Conservation (phyloP, 2,329 filamentous ascomycete species). For the Ceratocystis cacaofunesta region DNA sequence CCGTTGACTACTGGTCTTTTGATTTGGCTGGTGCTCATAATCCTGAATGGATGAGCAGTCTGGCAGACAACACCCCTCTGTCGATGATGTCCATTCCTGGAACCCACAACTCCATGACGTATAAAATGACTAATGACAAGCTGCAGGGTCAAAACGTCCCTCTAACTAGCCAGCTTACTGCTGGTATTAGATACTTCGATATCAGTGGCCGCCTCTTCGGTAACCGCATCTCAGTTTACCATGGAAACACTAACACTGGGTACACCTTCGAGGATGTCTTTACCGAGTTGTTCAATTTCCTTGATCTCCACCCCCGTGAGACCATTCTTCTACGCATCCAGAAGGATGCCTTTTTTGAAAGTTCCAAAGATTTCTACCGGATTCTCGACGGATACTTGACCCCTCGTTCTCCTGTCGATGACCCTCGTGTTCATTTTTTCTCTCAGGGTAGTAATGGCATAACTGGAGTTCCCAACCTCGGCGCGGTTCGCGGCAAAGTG, state of each 20-base stretch:
- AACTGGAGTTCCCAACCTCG: no score
- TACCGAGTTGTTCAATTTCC: conserved; percentile 29
- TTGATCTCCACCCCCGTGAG: conserved; percentile 21
- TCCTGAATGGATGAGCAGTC: conserved; percentile 29
- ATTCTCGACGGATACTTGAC: no score
- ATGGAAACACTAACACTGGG: conserved; percentile 31
- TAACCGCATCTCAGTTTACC: conserved; percentile 32
- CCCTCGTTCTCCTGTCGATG: no score
- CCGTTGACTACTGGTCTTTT: conserved; percentile 24
- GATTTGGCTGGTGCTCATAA: conserved; percentile 25
- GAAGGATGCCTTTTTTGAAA: not conserved
- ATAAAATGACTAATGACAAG: conserved; percentile 26
- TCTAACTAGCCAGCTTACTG: conserved; percentile 29
- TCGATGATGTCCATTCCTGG: conserved; percentile 35
- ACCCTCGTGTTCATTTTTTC: no score
- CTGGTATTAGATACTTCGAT: conserved; percentile 36
- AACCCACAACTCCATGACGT: conserved; percentile 40
- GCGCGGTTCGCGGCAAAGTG: no score
- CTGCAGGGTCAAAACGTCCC: no score
- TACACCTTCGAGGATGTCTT: conserved; percentile 31
- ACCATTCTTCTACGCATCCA: not conserved
- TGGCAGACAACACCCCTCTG: conserved; percentile 29
- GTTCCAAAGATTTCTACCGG: no score
- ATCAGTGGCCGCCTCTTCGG: conserved; percentile 32
- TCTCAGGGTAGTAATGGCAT: no score